Base-by-base conservation (phyloP, 2,329 filamentous ascomycete genomes). In the Trichoderma oligosporum region DNA sequence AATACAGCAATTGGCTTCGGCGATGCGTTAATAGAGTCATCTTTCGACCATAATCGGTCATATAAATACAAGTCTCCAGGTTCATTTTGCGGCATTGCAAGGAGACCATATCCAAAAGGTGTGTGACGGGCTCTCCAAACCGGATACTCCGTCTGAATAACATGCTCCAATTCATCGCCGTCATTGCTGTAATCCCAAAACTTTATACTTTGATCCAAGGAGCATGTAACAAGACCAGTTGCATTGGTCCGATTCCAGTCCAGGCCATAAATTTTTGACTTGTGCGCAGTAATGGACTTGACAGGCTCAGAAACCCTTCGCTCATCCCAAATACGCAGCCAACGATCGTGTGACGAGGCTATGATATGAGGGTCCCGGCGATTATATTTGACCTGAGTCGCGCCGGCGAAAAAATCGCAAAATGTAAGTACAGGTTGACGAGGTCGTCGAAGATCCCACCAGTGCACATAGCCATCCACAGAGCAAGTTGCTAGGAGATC, bases 301-400 rank as follows among this genome's bases (percentile, higher is more conserved):
- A 97, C 74, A 4, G 92, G 91, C 58, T 84, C 80, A 3, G 88
- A 87, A 1, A 91, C 84, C 67, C 87, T 89, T 47, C 92, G 82
- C 67, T 89, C 86, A 71, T 97, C 92, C 92, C 92, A 97, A 51
- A 97, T 90, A 60, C 90, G 87, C 41, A 97, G 77, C 74, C 85
- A 91, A 47, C 86, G 85, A 71, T 96, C 91, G 73, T 97, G 93
- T 9, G 92, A 91, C 27, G 92, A 96, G 18, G 93, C 93, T 46
- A 97, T 77, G 25, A 96, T 85, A 67, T 94, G 84, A n/a, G 87
- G 80, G 66, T 96, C 85, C 68, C 93, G 89, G 24, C 92, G 84
- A 68, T 92, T 96, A 80, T 90, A 97, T 73, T 97, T 97, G 62
- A 97, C 92, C 70, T 97, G 93, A 1, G 92, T 96, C 9, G 91